A percentile compares a stretch with the other conserved stretches of the same genome.
These are phyloP conservation scores for Chrysanthemum lavandulifolium DNA, from an alignment of 129 eudicot genomes.

Conservation along the genomic window DNA sequence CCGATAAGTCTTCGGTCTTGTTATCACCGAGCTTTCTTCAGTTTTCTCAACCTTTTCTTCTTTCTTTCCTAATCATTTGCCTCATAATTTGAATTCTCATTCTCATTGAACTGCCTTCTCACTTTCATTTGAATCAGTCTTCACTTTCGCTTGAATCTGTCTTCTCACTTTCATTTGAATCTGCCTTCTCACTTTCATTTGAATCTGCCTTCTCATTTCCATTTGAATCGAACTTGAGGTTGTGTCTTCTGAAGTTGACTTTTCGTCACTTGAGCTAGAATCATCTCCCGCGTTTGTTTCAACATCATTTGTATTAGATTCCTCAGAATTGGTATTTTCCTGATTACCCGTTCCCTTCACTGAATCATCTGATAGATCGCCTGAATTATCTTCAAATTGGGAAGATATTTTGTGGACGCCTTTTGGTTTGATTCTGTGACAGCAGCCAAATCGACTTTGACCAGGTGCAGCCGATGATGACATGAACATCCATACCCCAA, in stretches of 20 bases:
- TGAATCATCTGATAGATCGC: constrained; percentile 51
- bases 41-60: constrained; percentile 34
- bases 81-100: constrained; percentile 27
- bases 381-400: constrained; percentile 55
- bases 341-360: constrained; percentile 29
- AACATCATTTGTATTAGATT: constrained; percentile 21
- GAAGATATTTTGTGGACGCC: constrained; percentile 29
- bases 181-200: constrained; percentile 25
- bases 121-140: constrained; percentile 3
- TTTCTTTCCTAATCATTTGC: constrained; percentile 23
- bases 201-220: constrained; percentile 25
- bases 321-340: constrained; percentile 22
- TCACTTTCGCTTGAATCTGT: no score
- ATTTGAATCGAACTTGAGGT: constrained; percentile 20
- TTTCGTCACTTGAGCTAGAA: neutral
- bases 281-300: constrained; percentile 37
- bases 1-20: constrained; percentile 34
- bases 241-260: constrained; percentile 27
- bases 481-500: constrained; percentile 67
- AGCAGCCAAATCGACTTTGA: constrained; percentile 34
- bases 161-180: constrained; percentile 1
- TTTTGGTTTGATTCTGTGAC: constrained; percentile 32
- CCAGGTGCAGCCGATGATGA: constrained; percentile 54
- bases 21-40: constrained; percentile 32
- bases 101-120: constrained; percentile 23